Base-by-base conservation (phyloP, 2,329 filamentous ascomycete genomes). In the Pestalotiopsis sp. region DNA sequence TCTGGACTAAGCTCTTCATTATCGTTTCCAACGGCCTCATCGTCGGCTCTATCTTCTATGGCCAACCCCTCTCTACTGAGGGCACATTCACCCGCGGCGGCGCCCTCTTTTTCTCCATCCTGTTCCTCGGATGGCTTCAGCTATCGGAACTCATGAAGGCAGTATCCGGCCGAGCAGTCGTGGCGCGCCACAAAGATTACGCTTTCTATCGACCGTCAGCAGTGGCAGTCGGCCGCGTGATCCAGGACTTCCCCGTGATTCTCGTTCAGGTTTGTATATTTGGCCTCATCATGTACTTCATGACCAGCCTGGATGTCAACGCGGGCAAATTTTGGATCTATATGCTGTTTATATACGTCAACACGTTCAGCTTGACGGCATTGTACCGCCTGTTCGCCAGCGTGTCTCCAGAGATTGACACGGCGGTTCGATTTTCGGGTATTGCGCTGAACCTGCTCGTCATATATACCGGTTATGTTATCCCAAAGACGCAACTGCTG, bases 1-100 rank as follows among this genome's bases (percentile, higher is more conserved):
- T 96, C 1, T 91, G 90, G 78, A 95, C 92, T 56, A 96, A 95
- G 73, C 86, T 92, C 69, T 92, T 94, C 79, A 93, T 94, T 76
- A 92, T 94, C 74, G 80, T 95, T 68, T 87, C 91, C 68, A 93
- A 93, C 77, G 83, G 79, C 4, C 84, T 97, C 11, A 93, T 97
- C 70, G 90, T 95, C 66, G 91, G 92, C 1, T 93, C 91, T 2
- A 84, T 96, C 20, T 96, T 96, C 80, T 93, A 94, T 74, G 88
- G 92, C 70, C 81, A 93, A 38, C 80, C 86, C 0, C 71, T 81
- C 0, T 83, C 86, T 60, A 93, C 91, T 0, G 78, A 78, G 1
- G 91, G 90, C 67, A 91, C 92, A 77, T 94, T 91, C 78, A 77
- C 82, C 2, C 81, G 84, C 0, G 83, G 84, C 25, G 84, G 86